These are phyloP conservation scores for Papiliotrema terrestris DNA, from an alignment of 1,284 basidiomycete genomes.

Conservation along the genomic window DNA sequence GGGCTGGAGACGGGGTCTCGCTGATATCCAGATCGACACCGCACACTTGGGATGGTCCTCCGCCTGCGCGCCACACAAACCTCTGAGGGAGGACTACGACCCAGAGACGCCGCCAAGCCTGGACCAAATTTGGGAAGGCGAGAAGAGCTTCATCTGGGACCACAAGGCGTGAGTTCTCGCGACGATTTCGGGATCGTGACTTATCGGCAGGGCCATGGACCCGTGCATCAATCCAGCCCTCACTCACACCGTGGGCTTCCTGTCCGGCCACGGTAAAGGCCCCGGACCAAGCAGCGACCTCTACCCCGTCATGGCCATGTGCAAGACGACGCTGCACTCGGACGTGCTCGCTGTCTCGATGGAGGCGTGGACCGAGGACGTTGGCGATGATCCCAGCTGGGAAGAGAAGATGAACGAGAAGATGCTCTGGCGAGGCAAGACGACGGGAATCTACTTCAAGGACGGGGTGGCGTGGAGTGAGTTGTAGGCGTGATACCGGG, in stretches of 20 bases:
- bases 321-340: constrained; percentile 57
- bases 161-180: constrained; percentile 38
- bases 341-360: constrained; percentile 59
- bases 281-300: constrained; percentile 54
- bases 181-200: neutral
- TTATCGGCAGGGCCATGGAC: constrained; percentile 53
- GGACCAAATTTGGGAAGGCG: constrained; percentile 27
- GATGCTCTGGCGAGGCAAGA: constrained; percentile 63
- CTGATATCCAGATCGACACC: constrained; percentile 23
- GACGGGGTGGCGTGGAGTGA: constrained; percentile 53
- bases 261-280: constrained; percentile 54
- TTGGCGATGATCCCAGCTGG: constrained; percentile 56
- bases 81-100: constrained; percentile 32
- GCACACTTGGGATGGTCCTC: constrained; percentile 45
- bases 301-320: constrained; percentile 58
- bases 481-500: constrained; percentile 1
- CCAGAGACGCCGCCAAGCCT: constrained; percentile 23
- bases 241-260: constrained; percentile 57
- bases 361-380: constrained; percentile 46
- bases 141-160: constrained; percentile 42
- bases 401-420: constrained; percentile 58
- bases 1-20: neutral
- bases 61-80: constrained; percentile 42
- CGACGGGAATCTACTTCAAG: constrained; percentile 60
- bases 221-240: constrained; percentile 59